Evolutionary conservation across 345 rosid genomes (phyloP).

Genomic region (Populus simonii): DNA sequence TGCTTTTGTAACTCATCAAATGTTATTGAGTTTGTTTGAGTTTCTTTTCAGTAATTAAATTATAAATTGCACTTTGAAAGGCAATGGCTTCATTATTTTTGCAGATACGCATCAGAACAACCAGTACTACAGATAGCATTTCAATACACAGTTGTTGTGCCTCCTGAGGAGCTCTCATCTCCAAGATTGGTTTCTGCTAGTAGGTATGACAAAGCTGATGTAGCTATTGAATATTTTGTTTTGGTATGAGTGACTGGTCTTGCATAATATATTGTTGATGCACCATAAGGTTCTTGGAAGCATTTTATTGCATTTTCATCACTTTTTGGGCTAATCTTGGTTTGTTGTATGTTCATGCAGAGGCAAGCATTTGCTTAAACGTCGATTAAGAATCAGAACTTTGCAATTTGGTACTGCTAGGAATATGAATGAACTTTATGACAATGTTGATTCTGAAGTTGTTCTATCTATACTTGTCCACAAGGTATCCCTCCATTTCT

Average conservation of each 20-base stretch:
- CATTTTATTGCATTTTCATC: not conserved
- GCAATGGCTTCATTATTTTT: conserved; percentile 18
- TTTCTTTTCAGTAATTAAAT: not conserved
- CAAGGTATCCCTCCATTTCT: conserved; percentile 47
- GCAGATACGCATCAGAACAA: conserved; percentile 76
- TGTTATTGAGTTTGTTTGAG: not conserved
- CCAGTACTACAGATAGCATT: conserved; percentile 92
- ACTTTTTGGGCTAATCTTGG: conserved; percentile 15
- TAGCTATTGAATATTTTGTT: not conserved
- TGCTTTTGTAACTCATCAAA: not conserved
- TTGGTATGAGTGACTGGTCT: not conserved
- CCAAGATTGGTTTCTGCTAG: conserved; percentile 49
- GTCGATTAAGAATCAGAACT: conserved; percentile 86
- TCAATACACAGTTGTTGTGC: conserved; percentile 83
- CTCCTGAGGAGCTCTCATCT: conserved; percentile 70
- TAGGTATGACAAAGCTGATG: conserved; percentile 50
- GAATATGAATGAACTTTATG: conserved; percentile 73
- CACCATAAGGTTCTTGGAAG: not conserved
- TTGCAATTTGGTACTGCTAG: conserved; percentile 71
- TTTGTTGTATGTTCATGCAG: conserved; percentile 37
- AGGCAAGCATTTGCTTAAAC: conserved; percentile 64
- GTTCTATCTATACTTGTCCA: conserved; percentile 86
- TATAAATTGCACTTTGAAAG: not conserved
- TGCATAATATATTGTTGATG: not conserved
- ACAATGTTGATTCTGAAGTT: conserved; percentile 81